Evolutionary conservation across 805 yeast species (phyloP).

Genomic region (Peterozyma toletana): DNA sequence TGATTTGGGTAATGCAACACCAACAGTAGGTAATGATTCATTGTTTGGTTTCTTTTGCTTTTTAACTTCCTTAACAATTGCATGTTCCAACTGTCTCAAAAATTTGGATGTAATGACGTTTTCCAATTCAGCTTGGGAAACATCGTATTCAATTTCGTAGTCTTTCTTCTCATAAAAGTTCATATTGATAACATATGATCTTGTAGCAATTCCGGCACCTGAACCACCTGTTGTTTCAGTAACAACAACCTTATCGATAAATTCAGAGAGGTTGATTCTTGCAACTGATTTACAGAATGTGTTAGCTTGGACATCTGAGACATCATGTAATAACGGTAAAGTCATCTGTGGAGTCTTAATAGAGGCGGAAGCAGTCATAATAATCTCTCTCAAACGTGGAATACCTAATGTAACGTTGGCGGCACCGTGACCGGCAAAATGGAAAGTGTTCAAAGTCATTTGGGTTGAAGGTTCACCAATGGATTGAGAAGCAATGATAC

Average conservation of each 20-base stretch:
- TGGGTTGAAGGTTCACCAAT: conserved; percentile 99
- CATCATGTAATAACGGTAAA: conserved; percentile 74
- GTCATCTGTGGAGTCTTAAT: conserved; percentile 99
- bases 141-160: conserved; percentile 84
- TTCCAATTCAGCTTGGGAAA: conserved; percentile 73
- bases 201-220: conserved; percentile 35
- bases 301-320: conserved; percentile 82
- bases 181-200: conserved; percentile 72
- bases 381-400: conserved; percentile 99
- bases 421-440: conserved; percentile 99
- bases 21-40: conserved; percentile 54
- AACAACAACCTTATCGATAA: conserved; percentile 77
- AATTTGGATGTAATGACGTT: conserved; percentile 56
- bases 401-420: conserved; percentile 99
- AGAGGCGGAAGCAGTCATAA: conserved; percentile 95
- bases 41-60: conserved; percentile 55
- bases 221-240: conserved; percentile 76
- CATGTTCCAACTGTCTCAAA: conserved; percentile 62
- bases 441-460: conserved; percentile 96
- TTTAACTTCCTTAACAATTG: conserved; percentile 73
- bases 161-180: conserved; percentile 70
- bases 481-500: conserved; percentile 96
- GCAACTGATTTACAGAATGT: conserved; percentile 89
- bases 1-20: conserved; percentile 60
- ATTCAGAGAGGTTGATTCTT: conserved; percentile 77